Evolutionary conservation across 2,329 filamentous ascomycete genomes (phyloP).

Genomic region (Juglanconis sp.): DNA sequence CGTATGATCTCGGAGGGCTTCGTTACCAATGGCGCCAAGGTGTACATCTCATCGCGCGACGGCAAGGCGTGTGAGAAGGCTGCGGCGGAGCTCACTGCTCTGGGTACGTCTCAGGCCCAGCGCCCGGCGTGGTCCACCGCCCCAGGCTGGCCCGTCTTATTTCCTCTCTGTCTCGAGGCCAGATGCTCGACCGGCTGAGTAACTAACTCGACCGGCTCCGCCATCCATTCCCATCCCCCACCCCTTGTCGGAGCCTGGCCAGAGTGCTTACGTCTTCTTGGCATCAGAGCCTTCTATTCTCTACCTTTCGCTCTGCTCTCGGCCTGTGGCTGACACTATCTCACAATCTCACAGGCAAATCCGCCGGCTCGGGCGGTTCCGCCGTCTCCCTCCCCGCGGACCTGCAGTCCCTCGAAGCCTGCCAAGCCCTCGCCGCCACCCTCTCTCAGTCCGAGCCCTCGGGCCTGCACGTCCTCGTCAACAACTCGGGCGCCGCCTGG

Average conservation of each 20-base stretch:
- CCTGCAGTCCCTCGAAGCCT: constrained; percentile 57
- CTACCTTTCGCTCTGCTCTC: neutral
- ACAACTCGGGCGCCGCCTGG: constrained; percentile 66
- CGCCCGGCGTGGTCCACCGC: neutral
- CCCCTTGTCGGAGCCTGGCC: neutral
- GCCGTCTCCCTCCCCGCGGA: constrained; percentile 60
- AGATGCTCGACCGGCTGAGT: neutral
- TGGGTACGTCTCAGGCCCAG: constrained; percentile 30
- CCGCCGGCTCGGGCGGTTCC: constrained; percentile 36
- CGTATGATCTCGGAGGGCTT: constrained; percentile 67
- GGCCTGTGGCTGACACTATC: neutral
- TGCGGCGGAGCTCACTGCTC: constrained; percentile 52
- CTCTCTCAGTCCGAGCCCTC: constrained; percentile 44
- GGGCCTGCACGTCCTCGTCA: constrained; percentile 58
- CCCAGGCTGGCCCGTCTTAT: neutral
- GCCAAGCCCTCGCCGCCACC: constrained; percentile 50
- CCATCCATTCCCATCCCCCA: too few relatives aligned
- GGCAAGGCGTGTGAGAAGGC: constrained; percentile 53
- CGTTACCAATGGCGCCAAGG: constrained; percentile 59
- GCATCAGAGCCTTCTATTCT: neutral
- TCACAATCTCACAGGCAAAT: neutral
- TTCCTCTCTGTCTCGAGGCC: neutral
- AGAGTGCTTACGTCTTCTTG: neutral
- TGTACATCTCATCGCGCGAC: constrained; percentile 66
- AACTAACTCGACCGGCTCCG: too few relatives aligned